phyloP scores from a whole-genome alignment of 129 eudicot genomes.

The Saposhnikovia divaricata region DNA sequence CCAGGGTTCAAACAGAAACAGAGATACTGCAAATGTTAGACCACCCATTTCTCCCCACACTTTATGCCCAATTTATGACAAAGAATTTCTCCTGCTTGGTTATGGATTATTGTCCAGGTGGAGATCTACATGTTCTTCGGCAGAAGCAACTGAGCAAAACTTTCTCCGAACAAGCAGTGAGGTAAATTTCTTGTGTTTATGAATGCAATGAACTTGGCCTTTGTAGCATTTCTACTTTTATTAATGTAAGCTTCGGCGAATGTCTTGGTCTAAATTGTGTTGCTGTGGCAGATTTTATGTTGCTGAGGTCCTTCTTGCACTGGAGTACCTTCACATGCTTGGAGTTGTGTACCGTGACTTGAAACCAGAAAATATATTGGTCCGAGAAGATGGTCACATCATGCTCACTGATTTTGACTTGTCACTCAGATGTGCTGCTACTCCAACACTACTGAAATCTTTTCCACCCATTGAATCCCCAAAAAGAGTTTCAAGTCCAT shows the following conservation, averaged over 20 bases:
- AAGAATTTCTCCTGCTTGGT: constrained; percentile 74
- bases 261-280: constrained; percentile 2
- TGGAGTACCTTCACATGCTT: constrained; percentile 96
- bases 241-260: not conserved
- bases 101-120: constrained; percentile 89
- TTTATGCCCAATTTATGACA: constrained; percentile 64
- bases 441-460: constrained; percentile 49
- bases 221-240: not conserved
- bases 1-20: constrained; percentile 75
- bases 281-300: constrained; percentile 57
- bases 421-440: constrained; percentile 67
- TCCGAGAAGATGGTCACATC: constrained; percentile 95
- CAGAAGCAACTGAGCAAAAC: constrained; percentile 61
- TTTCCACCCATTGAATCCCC: constrained; percentile 33
- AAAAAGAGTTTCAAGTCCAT: constrained; percentile 29
- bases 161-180: constrained; percentile 74
- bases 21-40: constrained; percentile 77
- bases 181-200: constrained; percentile 21
- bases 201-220: not conserved
- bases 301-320: constrained; percentile 90
- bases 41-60: constrained; percentile 96
- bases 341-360: constrained; percentile 88
- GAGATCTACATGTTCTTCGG: constrained; percentile 81
- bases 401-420: constrained; percentile 92
- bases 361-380: constrained; percentile 78